Evolutionary conservation across 2,329 filamentous ascomycete species (phyloP).

Genomic region (Mycosphaerelloides madeirae): DNA sequence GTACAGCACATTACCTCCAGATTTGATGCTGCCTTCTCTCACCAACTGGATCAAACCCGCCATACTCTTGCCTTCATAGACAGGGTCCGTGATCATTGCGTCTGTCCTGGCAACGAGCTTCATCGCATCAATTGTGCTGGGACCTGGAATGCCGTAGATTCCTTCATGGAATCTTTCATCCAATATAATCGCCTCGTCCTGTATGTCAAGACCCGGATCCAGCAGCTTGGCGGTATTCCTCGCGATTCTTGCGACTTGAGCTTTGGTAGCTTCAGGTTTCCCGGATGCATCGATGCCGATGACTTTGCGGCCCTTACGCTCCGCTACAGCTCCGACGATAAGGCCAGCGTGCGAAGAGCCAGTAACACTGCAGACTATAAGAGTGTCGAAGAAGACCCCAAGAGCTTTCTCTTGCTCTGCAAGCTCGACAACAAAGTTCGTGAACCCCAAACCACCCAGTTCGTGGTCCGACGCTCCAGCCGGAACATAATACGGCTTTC

Average conservation of each 20-base stretch:
- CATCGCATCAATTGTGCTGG: slow-evolving; percentile 63
- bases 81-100: slow-evolving; percentile 69
- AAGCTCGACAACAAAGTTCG: slow-evolving; percentile 67
- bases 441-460: slow-evolving; percentile 65
- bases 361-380: slow-evolving; percentile 63
- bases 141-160: slow-evolving; percentile 62
- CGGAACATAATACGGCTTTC: slow-evolving; percentile 67
- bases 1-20: slow-evolving; percentile 62
- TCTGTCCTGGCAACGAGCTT: slow-evolving; percentile 63
- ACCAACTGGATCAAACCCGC: slow-evolving; percentile 68
- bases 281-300: slow-evolving; percentile 65
- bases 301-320: slow-evolving; percentile 47
- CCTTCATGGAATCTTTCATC: slow-evolving; percentile 64
- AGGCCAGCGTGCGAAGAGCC: slow-evolving; percentile 68
- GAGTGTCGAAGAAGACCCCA: slow-evolving; percentile 61
- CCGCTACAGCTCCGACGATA: slow-evolving; percentile 63
- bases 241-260: slow-evolving; percentile 64
- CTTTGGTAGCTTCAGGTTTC: slow-evolving; percentile 57
- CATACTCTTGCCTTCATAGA: slow-evolving; percentile 72
- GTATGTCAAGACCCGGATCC: slow-evolving; percentile 58
- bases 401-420: slow-evolving; percentile 56
- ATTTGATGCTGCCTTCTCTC: slow-evolving; percentile 55
- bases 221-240: slow-evolving; percentile 59
- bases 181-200: slow-evolving; percentile 57
- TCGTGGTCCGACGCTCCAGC: slow-evolving; percentile 67